Base-by-base conservation (phyloP, 2,329 filamentous ascomycete species). In the Zasmidium citrigriseum region DNA sequence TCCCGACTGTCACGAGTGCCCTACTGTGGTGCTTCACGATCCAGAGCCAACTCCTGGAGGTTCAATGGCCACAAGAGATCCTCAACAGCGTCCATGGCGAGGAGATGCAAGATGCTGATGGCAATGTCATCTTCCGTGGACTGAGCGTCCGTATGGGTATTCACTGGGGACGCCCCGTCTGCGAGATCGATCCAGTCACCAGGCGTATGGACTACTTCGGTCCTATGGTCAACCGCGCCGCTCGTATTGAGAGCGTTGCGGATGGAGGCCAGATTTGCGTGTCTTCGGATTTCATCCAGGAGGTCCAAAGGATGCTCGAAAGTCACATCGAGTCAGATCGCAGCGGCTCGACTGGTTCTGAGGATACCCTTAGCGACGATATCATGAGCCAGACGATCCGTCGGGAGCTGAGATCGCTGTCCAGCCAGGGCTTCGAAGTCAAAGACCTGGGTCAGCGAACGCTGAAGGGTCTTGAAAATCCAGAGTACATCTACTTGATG, bases 121-220 rank as follows among this genome's bases (percentile, higher is more conserved):
- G 90, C 61, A 91, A 89, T 61, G 77, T 96, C 64, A 96, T 99
- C 64, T 98, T 97, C 81, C 90, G 90, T 63, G 95, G 95, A 61
- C 78, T 99, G 53, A 97, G 93, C 11, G 95, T 99, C 45, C 86
- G 95, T 59, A 99, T 99, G 95, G 95, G 95, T 68, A 91, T 96
- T 60, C 95, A 99, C 74, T 99, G 89, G 85, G 95, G 95, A 65
- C 87, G 90, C 59, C 95, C 93, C 4, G 92, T 99, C 68, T 96
- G 92, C 72, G 95, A 99, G 75, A 89, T 89, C 50, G 95, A 99
- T 75, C 95, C 95, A 0, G 93, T 99, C 51, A 99, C 95, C 1
- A 89, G 93, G 58, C 91, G 95, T 63, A 99, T 99, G 95, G 95
- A 99, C 70, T 99, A 99, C 77, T 99, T 98, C 72, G 95, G 95